Evolutionary conservation across 2,329 filamentous ascomycete genomes (phyloP).

Genomic region (Trichophyton benhamiae): DNA sequence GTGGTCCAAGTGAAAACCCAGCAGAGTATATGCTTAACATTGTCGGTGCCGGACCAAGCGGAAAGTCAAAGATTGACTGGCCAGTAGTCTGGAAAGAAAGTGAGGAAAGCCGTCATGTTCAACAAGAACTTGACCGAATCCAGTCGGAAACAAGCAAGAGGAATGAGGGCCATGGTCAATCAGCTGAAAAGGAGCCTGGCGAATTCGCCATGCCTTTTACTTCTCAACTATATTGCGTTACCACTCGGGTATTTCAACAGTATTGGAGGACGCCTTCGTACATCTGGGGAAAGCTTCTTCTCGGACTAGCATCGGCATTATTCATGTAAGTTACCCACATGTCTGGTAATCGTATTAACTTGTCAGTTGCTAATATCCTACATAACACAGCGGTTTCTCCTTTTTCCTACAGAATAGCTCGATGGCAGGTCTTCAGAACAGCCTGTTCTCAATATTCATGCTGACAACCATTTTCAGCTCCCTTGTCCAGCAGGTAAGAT

Average conservation of each 20-base stretch:
- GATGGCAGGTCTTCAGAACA: slow-evolving; percentile 69
- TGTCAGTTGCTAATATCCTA: slow-evolving; percentile 24
- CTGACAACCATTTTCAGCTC: slow-evolving; percentile 46
- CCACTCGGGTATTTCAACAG: slow-evolving; percentile 66
- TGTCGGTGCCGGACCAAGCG: slow-evolving; percentile 49
- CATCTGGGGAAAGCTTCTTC: slow-evolving; percentile 64
- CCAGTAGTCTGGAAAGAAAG: slow-evolving; percentile 49
- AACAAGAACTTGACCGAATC: slow-evolving; percentile 47
- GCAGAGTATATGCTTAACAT: slow-evolving; percentile 59
- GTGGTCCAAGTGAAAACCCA: slow-evolving; percentile 51
- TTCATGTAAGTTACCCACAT: slow-evolving; percentile 45
- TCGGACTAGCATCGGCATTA: slow-evolving; percentile 50
- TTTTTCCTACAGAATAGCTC: slow-evolving; percentile 62
- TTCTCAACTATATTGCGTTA: slow-evolving; percentile 53
- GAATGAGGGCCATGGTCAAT: slow-evolving; percentile 16
- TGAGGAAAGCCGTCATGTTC: slow-evolving; percentile 41
- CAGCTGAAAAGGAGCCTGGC: slow-evolving; percentile 32
- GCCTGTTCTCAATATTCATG: slow-evolving; percentile 80
- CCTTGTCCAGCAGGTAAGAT: slow-evolving; percentile 39
- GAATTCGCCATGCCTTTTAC: slow-evolving; percentile 67
- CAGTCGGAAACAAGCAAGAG: slow-evolving; percentile 35
- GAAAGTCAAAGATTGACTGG: slow-evolving; percentile 54
- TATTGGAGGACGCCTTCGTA: slow-evolving; percentile 81
- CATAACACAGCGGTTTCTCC: slow-evolving; percentile 61
- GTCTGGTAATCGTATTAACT: background rate